Evolutionary conservation across 331 rosid genomes (phyloP), one percentile per base, ranked within the genome.

Genomic region (Acacia pycnantha): DNA sequence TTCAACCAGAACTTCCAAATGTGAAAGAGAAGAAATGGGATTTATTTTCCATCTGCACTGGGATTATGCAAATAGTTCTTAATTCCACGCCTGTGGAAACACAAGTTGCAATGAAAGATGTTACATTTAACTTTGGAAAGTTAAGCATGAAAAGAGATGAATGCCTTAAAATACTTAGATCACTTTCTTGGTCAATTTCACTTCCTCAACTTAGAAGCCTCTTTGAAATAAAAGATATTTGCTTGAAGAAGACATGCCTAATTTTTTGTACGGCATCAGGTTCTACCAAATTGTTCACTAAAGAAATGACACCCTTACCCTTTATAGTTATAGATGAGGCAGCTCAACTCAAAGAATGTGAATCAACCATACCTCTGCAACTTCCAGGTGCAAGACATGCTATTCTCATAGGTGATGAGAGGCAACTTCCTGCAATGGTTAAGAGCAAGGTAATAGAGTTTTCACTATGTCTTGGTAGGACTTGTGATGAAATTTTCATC

Each of bases 361-460:
- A 62, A 37, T 62, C 68, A 26, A 27, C 68, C 10, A 62, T 62
- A 27, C 68, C 68, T 26, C 37, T 61, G 68, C 68, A 62, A 11
- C 68, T 62, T 62, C 68, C 68, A 26, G 68, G 68, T 1, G 40
- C 13, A 27, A 26, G 68, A 12, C 68, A 62, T 62, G 68, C 68
- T 62, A 27, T 62, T 62, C 21, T 62, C 40, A 12, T 62, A 26
- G 68, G 68, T 27, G 68, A 62, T 11, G 68, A 62, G 68, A 62
- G 68, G 37, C 93, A 91, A 56, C 90, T 88, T 18, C 93, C 92
- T 74, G 87, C 93, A 29, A 24, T 89, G 90, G 91, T 90, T 58
- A 84, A 66, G 82, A 91, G 92, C 90, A 85, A 88, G 90, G 92
- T 91, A 82, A 44, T 79, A 22, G 10, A 19, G 50, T 50, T 68